Conservation (phyloP, 140 eudicot genomes). For the Flaveria floridana region DNA sequence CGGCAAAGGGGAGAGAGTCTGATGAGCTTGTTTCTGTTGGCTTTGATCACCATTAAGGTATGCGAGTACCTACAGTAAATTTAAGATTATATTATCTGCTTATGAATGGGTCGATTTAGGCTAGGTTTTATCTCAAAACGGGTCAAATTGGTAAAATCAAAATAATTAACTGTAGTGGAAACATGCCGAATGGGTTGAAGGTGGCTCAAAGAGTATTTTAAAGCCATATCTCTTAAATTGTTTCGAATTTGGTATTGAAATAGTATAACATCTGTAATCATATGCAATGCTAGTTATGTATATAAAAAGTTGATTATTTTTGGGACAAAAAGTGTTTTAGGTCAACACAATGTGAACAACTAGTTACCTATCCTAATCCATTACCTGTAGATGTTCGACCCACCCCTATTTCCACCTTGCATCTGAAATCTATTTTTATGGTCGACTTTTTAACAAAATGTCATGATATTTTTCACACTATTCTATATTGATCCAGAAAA, state of each 20-base stretch:
- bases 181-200: not conserved
- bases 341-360: not conserved
- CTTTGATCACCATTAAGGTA: slow-evolving; percentile 16
- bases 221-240: not conserved
- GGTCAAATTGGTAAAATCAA: not conserved
- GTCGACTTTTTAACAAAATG: not conserved
- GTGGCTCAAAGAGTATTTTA: not conserved
- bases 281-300: not conserved
- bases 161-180: not conserved
- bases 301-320: not conserved
- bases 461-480: not conserved
- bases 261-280: not conserved
- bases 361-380: not conserved
- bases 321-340: not conserved
- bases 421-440: slow-evolving; percentile 3
- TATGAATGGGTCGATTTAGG: not conserved
- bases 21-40: slow-evolving; percentile 25
- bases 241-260: not conserved
- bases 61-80: slow-evolving; percentile 13
- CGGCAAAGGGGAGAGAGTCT: slow-evolving; percentile 28
- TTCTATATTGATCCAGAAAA: not conserved
- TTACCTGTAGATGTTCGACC: not conserved
- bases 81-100: not conserved
- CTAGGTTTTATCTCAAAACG: slow-evolving; percentile 2
- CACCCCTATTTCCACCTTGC: not conserved